Evolutionary conservation across 2,329 filamentous ascomycete species (phyloP).

Genomic region (Diaporthe capsici): DNA sequence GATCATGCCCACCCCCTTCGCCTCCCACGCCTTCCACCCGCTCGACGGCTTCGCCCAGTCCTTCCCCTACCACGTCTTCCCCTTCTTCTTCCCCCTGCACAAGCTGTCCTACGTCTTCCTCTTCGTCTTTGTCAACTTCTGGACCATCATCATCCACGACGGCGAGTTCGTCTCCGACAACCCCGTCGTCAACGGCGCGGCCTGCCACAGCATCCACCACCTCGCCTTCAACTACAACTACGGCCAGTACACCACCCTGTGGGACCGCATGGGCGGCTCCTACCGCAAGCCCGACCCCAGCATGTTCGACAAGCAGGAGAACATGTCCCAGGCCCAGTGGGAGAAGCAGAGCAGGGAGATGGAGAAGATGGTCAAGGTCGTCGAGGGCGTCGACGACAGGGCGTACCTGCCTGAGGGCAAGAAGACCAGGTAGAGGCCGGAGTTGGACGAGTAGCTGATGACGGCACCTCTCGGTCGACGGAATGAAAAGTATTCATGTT

Average conservation of each 20-base stretch:
- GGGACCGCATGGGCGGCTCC: constrained; percentile 89
- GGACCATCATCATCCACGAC: constrained; percentile 97
- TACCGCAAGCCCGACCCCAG: constrained; percentile 89
- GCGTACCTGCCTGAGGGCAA: constrained; percentile 61
- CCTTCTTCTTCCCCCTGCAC: constrained; percentile 92
- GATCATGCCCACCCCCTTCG: constrained; percentile 98
- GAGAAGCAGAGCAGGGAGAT: constrained; percentile 81
- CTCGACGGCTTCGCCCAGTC: constrained; percentile 92
- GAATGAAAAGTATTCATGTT: neutral
- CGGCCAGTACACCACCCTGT: constrained; percentile 92
- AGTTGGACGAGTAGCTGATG: neutral
- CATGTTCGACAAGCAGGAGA: constrained; percentile 86
- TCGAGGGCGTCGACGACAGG: constrained; percentile 71
- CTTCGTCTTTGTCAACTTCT: constrained; percentile 95
- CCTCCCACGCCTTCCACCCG: constrained; percentile 94
- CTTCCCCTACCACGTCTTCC: constrained; percentile 92
- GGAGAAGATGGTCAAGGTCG: constrained; percentile 81
- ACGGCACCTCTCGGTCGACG: no score
- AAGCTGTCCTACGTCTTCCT: constrained; percentile 89
- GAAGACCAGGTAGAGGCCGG: constrained; percentile 57
- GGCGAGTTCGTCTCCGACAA: constrained; percentile 94
- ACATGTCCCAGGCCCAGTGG: constrained; percentile 88
- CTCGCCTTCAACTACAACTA: constrained; percentile 93
- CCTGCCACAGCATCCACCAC: constrained; percentile 95
- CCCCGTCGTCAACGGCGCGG: constrained; percentile 93